Evolutionary conservation across 257 asterid genomes (phyloP), one percentile per base, ranked within the genome.

Genomic region (Plantago major): DNA sequence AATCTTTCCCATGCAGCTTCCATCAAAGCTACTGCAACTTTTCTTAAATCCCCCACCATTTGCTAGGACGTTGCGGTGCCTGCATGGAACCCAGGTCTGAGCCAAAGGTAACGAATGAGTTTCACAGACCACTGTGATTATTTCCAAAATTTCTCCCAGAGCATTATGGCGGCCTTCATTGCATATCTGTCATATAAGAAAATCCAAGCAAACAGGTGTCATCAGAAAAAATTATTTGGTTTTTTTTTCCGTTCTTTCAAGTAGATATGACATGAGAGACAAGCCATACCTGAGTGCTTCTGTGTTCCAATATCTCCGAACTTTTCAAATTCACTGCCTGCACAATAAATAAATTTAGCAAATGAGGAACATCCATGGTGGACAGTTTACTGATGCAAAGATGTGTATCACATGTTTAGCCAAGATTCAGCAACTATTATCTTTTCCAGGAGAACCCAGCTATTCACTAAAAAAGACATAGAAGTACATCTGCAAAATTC

Each of bases 81-180:
- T 74, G 77, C 98, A 91, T 8, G 98, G 96, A 46, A 91, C 89
- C 98, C 98, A 91, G 1, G 96, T 91, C 79, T 88, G 96, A 74
- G 96, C 98, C 54, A 91, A 81, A 16, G 98, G 98, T 58, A 91
- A 60, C 54, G 79, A 73, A 84, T 88, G 92, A 54, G 85, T 78
- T 75, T 91, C 96, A 68, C 98, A 91, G 30, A 88, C 90, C 64
- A 83, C 94, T 10, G 94, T 79, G 11, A 86, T 76, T 71, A 88
- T 84, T 81, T 86, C 94, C 83, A 88, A 57, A 68, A 91, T 88
- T 55, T 88, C 95, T 0, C 78, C 89, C 63, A 90, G 76, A 16
- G 97, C 97, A 67, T 88, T 82, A 68, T 88, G 90, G 46, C 96
- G 94, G 64, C 94, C 89, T 79, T 85, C 86, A 55, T 90, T 90